Evolutionary conservation across 1,139 yeast species (phyloP), one percentile per base, ranked within the genome.

Genomic region (Zygosaccharomyces sapae): DNA sequence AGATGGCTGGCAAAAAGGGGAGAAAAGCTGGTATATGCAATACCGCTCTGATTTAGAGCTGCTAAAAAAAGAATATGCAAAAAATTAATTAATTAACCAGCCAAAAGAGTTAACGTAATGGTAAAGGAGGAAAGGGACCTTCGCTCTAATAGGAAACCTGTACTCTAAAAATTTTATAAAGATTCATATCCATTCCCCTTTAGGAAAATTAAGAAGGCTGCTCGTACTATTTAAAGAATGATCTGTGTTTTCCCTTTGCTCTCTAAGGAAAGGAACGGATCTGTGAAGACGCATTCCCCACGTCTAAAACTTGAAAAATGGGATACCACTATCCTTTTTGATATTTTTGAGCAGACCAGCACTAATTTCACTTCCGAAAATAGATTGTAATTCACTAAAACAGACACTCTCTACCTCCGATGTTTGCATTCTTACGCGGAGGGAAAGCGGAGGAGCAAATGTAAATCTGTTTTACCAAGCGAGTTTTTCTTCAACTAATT

Each of bases 1-100:
- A 38, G 27, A 25, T 38, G 41, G 41, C 41, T 38, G 41, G 41
- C 34, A 38, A 38, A 38, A 38, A 22, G 33, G 33, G 3, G 13
- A 20, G 22, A 16, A 16, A 30, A 16, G 33, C 33, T 30, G 33
- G 33, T 5, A 30, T 12, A 5, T 16, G 13, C 13, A 30, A 30
- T 38, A 38, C 41, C 30, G 22, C 30, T 31, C 33, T 12, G 20
- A 22, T 37, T 31, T 33, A 16, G 33, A 12, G 33, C 30, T 38
- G 20, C 41, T 38, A 38, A 38, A 38, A 38, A 38, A 38, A 38
- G 31, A 18, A 19, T 30, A 30, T 12, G 18, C 16, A 30, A 30
- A 12, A 12, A 30, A 30, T 30, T 10, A 30, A 30, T 30, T 30
- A 30, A 30, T 30, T 30, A 30, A 30, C 33, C 33, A 30, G 33